phyloP scores from a whole-genome alignment of 495 filamentous ascomycete genomes.

The Trichoderma orchidacearum region DNA sequence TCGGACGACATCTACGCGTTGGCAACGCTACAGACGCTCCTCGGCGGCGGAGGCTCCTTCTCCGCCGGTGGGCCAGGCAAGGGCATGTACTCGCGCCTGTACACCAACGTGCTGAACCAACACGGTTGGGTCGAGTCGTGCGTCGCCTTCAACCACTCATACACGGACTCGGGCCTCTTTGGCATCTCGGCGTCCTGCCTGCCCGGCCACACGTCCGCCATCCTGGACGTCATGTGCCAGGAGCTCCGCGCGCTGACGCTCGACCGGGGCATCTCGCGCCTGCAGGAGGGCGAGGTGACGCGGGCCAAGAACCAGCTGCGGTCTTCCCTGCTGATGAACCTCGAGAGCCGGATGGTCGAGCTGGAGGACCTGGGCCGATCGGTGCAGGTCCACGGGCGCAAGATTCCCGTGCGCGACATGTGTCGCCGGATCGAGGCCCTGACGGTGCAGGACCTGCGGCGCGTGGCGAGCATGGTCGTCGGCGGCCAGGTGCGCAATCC shows the following conservation, averaged over 20 bases:
- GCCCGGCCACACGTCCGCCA: conserved; percentile 57
- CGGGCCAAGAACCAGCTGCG: conserved; percentile 98
- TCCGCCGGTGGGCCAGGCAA: conserved; percentile 96
- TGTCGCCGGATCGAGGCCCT: conserved; percentile 70
- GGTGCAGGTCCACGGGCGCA: conserved; percentile 86
- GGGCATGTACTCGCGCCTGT: conserved; percentile 95
- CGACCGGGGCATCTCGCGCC: conserved; percentile 49
- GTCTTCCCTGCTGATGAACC: conserved; percentile 87
- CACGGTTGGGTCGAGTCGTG: conserved; percentile 93
- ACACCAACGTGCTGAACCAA: conserved; percentile 96
- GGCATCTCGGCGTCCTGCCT: conserved; percentile 80
- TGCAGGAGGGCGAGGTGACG: conserved; percentile 71
- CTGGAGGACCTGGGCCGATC: conserved; percentile 95
- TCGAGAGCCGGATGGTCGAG: conserved; percentile 94
- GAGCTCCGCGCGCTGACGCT: conserved; percentile 69
- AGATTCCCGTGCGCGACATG: conserved; percentile 89
- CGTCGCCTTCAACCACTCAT: conserved; percentile 91
- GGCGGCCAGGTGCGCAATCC: conserved; percentile 61
- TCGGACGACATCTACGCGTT: conserved; percentile 91
- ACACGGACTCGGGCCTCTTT: conserved; percentile 90
- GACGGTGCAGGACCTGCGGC: conserved; percentile 66
- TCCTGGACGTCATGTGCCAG: conserved; percentile 88
- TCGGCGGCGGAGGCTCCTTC: conserved; percentile 93
- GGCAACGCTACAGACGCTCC: conserved; percentile 89
- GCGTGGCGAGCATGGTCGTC: conserved; percentile 73